Evolutionary conservation across 2,329 filamentous ascomycete species (phyloP).

Genomic region (Aspergillus fumigatiaffinis): DNA sequence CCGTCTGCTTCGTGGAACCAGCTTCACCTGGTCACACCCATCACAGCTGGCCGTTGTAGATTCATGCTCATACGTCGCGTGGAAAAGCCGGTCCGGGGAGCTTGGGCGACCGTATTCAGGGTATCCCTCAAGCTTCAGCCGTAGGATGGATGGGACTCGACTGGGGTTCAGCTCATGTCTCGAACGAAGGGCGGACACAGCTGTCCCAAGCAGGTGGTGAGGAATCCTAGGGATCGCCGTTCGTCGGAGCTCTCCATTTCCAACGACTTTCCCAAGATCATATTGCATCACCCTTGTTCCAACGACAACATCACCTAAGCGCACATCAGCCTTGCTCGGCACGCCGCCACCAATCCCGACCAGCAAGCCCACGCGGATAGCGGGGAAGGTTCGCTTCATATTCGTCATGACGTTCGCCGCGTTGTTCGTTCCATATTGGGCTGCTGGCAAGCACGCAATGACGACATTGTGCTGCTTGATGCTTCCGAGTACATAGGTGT

Average conservation of each 20-base stretch:
- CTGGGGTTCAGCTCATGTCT: neutral
- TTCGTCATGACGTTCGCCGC: slow-evolving; percentile 3
- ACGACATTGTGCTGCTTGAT: slow-evolving; percentile 8
- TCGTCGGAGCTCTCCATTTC: slow-evolving; percentile 6
- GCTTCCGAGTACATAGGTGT: slow-evolving; percentile 6
- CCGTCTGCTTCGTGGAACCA: neutral
- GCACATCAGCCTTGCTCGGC: slow-evolving; percentile 14
- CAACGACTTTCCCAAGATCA: slow-evolving; percentile 16
- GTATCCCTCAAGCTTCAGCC: neutral
- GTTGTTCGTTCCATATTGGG: slow-evolving; percentile 3
- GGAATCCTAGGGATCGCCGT: slow-evolving; percentile 7
- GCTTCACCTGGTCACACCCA: neutral
- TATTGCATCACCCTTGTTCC: slow-evolving; percentile 18
- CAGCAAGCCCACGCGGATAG: slow-evolving; percentile 13
- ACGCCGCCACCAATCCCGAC: slow-evolving; percentile 20
- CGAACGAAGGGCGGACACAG: neutral
- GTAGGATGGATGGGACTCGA: slow-evolving; percentile 1
- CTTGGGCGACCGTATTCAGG: neutral
- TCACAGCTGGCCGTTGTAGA: neutral
- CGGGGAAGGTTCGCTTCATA: slow-evolving; percentile 12
- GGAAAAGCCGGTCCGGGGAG: slow-evolving; percentile 5
- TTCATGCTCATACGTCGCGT: slow-evolving; percentile 4
- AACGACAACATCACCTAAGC: slow-evolving; percentile 22
- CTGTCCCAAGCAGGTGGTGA: slow-evolving; percentile 1
- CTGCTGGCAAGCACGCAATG: slow-evolving; percentile 7